A percentile compares a stretch with the other conserved stretches of the same genome.
These are phyloP conservation scores for Blastocystis sp. DNA, from an alignment of 352 stramenopile genomes.

Conservation along the genomic window DNA sequence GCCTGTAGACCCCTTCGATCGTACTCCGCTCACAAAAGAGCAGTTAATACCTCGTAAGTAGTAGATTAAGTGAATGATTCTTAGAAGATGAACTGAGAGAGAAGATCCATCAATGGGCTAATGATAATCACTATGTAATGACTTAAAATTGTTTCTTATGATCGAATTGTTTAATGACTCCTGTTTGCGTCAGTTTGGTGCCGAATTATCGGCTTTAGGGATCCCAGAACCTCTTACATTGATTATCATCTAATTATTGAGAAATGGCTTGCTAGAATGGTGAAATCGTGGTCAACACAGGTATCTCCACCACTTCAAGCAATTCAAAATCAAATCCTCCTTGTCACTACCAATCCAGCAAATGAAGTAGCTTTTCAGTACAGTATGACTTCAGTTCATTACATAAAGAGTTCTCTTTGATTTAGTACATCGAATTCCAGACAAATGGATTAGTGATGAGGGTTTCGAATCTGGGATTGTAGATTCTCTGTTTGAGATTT, in stretches of 20 bases:
- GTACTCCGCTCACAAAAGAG: slow-evolving; percentile 53
- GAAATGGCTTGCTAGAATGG: not conserved
- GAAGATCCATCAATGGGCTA: slow-evolving; percentile 23
- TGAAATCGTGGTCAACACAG: slow-evolving; percentile 39
- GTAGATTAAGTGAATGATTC: not conserved
- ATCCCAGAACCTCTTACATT: not conserved
- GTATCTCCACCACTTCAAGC: slow-evolving; percentile 7
- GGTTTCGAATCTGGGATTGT: slow-evolving; percentile 38
- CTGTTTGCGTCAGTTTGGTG: not conserved
- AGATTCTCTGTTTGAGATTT: not conserved
- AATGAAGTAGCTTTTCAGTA: not conserved
- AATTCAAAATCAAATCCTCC: not conserved
- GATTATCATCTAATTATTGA: not conserved
- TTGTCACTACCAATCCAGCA: not conserved
- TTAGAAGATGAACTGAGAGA: slow-evolving; percentile 26
- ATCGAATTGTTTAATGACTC: no score
- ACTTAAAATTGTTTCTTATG: not conserved
- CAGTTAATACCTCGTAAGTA: slow-evolving; percentile 41
- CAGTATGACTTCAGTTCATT: not conserved
- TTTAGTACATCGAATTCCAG: not conserved
- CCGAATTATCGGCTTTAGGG: not conserved
- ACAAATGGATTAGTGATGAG: slow-evolving; percentile 1
- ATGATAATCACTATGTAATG: slow-evolving; percentile 25
- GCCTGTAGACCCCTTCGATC: slow-evolving; percentile 46
- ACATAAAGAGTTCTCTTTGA: not conserved